A percentile compares a stretch with the other conserved stretches of the same genome.
phyloP scores from a whole-genome alignment of 1,284 basidiomycete species.

The Ustilago nuda region DNA sequence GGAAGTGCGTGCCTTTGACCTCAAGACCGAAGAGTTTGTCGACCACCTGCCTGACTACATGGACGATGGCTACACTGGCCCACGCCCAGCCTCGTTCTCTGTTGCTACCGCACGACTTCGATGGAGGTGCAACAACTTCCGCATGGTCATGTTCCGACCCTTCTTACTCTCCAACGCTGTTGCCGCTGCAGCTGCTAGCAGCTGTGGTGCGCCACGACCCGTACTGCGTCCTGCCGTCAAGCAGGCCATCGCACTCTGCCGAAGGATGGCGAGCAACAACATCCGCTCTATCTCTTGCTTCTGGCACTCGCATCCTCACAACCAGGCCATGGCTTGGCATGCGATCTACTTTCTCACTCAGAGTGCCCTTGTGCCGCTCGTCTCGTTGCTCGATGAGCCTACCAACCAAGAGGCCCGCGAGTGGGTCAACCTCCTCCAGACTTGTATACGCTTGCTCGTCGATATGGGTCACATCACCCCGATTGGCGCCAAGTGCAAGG shows the following conservation, averaged over 20 bases:
- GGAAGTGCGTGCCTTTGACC: constrained; percentile 49
- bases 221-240: constrained; percentile 45
- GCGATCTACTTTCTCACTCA: constrained; percentile 53
- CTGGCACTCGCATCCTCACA: constrained; percentile 52
- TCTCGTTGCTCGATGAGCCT: constrained; percentile 50
- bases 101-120: constrained; percentile 44
- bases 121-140: constrained; percentile 55
- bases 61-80: constrained; percentile 33
- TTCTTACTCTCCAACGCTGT: constrained; percentile 51
- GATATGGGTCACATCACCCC: constrained; percentile 50
- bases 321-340: constrained; percentile 55
- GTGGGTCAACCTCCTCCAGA: constrained; percentile 40
- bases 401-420: constrained; percentile 36
- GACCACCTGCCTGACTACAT: constrained; percentile 49
- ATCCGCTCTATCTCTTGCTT: constrained; percentile 48
- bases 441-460: constrained; percentile 40
- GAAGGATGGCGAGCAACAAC: constrained; percentile 47
- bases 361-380: constrained; percentile 49
- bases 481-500: constrained; percentile 52
- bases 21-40: constrained; percentile 49
- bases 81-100: constrained; percentile 43
- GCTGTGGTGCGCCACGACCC: constrained; percentile 34
- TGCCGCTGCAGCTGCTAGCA: constrained; percentile 41
- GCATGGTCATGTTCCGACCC: constrained; percentile 56
- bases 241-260: constrained; percentile 52